Evolutionary conservation across 495 filamentous ascomycete genomes (phyloP).

Genomic region (Sporormia fimetaria): DNA sequence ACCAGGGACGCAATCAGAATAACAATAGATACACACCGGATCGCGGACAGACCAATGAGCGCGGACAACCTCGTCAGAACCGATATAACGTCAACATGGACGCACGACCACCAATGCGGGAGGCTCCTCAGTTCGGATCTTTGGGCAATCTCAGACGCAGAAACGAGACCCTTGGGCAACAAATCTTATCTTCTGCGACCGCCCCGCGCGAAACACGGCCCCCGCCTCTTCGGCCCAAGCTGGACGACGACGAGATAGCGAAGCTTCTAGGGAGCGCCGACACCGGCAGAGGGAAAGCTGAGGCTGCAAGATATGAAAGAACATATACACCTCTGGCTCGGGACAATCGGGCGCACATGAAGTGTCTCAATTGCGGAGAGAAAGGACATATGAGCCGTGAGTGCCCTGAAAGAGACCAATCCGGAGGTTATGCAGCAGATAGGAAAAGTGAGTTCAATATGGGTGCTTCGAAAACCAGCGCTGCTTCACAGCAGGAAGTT

Average conservation of each 20-base stretch:
- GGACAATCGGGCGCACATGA: conserved; percentile 3
- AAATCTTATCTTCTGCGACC: neutral
- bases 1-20: conserved; percentile 1
- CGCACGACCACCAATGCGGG: conserved; percentile 3
- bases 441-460: conserved; percentile 1
- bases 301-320: neutral
- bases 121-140: conserved; percentile 6
- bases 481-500: neutral
- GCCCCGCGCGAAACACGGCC: neutral
- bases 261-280: neutral
- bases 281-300: neutral
- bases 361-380: conserved; percentile 9
- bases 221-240: neutral
- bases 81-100: conserved; percentile 13
- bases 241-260: conserved; percentile 10
- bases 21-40: neutral
- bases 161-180: conserved; percentile 2
- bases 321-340: conserved; percentile 5
- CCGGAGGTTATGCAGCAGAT: conserved; percentile 1
- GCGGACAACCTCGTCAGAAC: neutral
- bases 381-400: conserved; percentile 6
- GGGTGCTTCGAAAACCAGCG: neutral
- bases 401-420: conserved; percentile 1
- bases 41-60: neutral
- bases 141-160: conserved; percentile 5